A percentile compares a stretch with the other conserved stretches of the same genome.
Evolutionary conservation across 2,329 filamentous ascomycete genomes (phyloP).

Genomic region (Penicillium sp.): DNA sequence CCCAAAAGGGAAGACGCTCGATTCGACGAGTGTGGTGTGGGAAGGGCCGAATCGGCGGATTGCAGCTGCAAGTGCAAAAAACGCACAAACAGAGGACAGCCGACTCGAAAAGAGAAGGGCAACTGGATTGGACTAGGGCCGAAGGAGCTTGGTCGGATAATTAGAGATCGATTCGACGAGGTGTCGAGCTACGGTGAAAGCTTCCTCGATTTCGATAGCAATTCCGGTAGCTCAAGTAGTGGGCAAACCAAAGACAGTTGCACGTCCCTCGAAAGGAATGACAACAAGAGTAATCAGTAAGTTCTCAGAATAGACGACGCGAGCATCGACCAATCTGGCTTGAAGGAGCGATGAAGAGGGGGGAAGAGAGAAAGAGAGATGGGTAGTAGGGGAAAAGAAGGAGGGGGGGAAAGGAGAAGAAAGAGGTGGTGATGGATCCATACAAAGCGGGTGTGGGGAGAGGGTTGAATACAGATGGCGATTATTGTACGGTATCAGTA

Average conservation of each 20-base stretch:
- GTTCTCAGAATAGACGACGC: slow-evolving; percentile 27
- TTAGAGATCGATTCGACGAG: not conserved
- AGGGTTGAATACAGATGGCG: slow-evolving; percentile 1
- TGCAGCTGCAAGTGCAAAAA: slow-evolving; percentile 3
- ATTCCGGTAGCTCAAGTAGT: slow-evolving; percentile 10
- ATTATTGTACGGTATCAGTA: not conserved
- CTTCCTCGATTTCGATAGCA: slow-evolving; percentile 9
- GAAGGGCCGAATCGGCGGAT: slow-evolving; percentile 18
- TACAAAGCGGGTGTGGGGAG: slow-evolving; percentile 24
- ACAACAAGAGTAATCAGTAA: slow-evolving; percentile 16
- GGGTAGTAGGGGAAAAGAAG: slow-evolving; percentile 15
- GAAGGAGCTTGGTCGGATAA: slow-evolving; percentile 4
- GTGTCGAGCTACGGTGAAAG: not conserved
- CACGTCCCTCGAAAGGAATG: slow-evolving; percentile 23
- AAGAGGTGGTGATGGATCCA: slow-evolving; percentile 22
- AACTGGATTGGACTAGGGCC: slow-evolving; percentile 6
- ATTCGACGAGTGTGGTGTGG: slow-evolving; percentile 14
- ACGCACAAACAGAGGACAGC: slow-evolving; percentile 5
- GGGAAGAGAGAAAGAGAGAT: slow-evolving; percentile 26
- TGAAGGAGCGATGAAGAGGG: slow-evolving; percentile 42
- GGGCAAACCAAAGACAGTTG: slow-evolving; percentile 11
- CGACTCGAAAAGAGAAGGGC: slow-evolving; percentile 5
- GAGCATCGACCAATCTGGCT: slow-evolving; percentile 28
- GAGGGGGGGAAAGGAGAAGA: slow-evolving; percentile 18
- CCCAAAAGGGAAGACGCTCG: slow-evolving; percentile 14